Evolutionary conservation across 768 basidiomycete genomes (phyloP), one percentile per base, ranked within the genome.

Genomic region (Calocybe cyanea): DNA sequence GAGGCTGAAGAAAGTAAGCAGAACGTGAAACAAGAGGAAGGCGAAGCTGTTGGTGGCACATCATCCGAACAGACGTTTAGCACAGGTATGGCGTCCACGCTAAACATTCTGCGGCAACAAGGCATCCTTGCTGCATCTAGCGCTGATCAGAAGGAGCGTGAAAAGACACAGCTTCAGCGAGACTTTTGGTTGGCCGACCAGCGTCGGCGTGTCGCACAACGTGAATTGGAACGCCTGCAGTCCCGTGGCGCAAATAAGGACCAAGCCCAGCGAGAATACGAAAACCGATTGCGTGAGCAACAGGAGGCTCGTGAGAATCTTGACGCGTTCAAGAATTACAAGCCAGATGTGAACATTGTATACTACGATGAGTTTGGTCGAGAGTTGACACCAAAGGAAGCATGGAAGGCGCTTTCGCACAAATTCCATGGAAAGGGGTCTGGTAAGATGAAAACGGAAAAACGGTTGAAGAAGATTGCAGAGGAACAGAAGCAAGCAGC

Each of bases 371-470:
- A 99, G 64, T 91, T 92, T 61, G 96, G 96, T 38, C 77, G 96
- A 31, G 62, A 76, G 47, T 68, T 93, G 62, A 90, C 89, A 18
- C 85, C 85, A 15, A 97, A 97, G 73, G 96, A 99, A 70, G 94
- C 95, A 4, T 98, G 95, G 94, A 97, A 97, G 69, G 91, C 92
- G 14, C 71, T 99, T 34, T 93, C 90, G 35, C 96, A 99, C 64
- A 89, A 91, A 61, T 98, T 99, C 81, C 96, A 99, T 56, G 96
- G 96, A 28, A 97, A 98, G 66, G 92, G 92, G 2, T 90, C 89
- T 1, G 96, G 96, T 9, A 89, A 86, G 71, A 90, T 88, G 81
- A 98, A 98, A 77, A 93, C 87, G 18, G 95, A 97, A 74, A 97
- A 97, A 65, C 77, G 92, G 50, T 59, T 97, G 53, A 93, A 94